phyloP scores from a whole-genome alignment of 2,329 filamentous ascomycete genomes.

The Periconia sp. region DNA sequence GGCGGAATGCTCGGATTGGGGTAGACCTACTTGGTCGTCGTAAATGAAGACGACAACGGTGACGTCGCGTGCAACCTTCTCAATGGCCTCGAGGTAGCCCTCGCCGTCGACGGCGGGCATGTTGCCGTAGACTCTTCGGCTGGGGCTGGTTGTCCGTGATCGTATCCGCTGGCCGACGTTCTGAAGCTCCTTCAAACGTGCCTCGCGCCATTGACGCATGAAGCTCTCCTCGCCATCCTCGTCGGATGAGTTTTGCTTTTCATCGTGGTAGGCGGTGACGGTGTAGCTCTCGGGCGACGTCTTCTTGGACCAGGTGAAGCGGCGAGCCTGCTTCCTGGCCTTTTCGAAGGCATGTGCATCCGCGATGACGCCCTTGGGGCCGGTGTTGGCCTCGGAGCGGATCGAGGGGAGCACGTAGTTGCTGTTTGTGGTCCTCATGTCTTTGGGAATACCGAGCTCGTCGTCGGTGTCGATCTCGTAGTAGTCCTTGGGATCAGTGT shows the following conservation, averaged over 20 bases:
- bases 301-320: conserved; percentile 38
- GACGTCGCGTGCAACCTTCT: conserved; percentile 80
- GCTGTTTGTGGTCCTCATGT: conserved; percentile 55
- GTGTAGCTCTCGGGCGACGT: conserved; percentile 23
- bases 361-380: conserved; percentile 84
- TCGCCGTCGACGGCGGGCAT: conserved; percentile 84
- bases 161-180: conserved; percentile 59
- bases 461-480: conserved; percentile 60
- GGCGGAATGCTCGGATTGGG: neutral
- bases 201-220: conserved; percentile 81
- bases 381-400: conserved; percentile 70
- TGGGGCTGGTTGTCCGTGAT: conserved; percentile 73
- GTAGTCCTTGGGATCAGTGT: conserved; percentile 54
- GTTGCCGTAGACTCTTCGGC: conserved; percentile 74
- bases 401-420: conserved; percentile 61
- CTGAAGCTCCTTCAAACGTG: conserved; percentile 73
- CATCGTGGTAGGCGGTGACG: conserved; percentile 52
- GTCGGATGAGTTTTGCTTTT: conserved; percentile 45
- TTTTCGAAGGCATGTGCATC: conserved; percentile 77
- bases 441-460: conserved; percentile 46
- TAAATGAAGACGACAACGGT: conserved; percentile 93
- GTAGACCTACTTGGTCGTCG: conserved; percentile 73
- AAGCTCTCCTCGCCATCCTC: conserved; percentile 77
- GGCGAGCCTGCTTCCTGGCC: conserved; percentile 49
- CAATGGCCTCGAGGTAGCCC: conserved; percentile 94